A percentile compares a stretch with the other conserved stretches of the same genome.
These are phyloP conservation scores for Fraxinus floribunda DNA, from an alignment of 305 asterid genomes.

Conservation along the genomic window DNA sequence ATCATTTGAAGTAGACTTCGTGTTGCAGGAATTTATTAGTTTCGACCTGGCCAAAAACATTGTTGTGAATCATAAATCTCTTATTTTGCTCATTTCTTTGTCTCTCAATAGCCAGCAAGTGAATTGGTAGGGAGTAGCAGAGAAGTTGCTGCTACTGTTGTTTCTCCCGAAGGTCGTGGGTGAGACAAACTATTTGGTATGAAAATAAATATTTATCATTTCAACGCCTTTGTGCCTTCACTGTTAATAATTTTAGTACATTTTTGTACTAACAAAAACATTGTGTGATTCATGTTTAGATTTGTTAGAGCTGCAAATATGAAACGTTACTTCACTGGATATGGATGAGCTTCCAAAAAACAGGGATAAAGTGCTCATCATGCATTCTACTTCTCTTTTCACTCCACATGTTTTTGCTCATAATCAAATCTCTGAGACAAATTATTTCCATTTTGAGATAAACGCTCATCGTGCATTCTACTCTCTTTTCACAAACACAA, in stretches of 20 bases:
- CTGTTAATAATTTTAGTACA: background rate
- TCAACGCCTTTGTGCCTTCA: background rate
- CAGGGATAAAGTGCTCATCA: background rate
- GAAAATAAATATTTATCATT: background rate
- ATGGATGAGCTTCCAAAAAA: background rate
- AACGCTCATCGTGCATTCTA: background rate
- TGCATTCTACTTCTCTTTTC: background rate
- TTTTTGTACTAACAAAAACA: background rate
- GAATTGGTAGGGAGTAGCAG: background rate
- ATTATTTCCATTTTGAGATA: background rate
- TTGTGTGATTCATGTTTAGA: background rate
- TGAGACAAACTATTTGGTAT: background rate
- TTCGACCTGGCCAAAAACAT: background rate
- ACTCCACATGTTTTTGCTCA: background rate
- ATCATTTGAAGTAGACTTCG: background rate
- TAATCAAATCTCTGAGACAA: background rate
- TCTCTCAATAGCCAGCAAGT: background rate
- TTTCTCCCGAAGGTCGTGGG: background rate
- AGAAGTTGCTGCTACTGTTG: background rate
- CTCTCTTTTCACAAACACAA: background rate
- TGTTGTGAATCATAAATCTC: background rate
- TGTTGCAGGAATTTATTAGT: background rate
- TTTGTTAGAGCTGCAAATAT: background rate
- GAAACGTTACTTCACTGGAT: background rate
- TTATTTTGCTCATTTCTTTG: background rate